These are phyloP conservation scores for Deuterostichococcus epilithicus DNA, from an alignment of 139 green algal species.

Conservation along the genomic window DNA sequence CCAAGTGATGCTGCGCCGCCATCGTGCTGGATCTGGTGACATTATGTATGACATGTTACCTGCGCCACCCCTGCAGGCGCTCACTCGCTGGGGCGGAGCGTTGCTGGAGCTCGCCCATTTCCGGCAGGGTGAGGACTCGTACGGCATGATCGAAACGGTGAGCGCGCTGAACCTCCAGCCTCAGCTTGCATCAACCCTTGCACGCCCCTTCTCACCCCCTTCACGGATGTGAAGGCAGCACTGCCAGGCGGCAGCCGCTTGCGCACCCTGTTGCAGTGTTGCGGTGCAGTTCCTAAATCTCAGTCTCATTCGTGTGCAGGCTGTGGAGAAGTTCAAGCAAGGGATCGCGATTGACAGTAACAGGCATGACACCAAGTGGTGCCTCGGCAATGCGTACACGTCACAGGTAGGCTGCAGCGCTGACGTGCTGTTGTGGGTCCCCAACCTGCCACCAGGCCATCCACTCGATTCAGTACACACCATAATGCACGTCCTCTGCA, in stretches of 20 bases:
- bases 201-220: not conserved
- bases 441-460: too few species aligned
- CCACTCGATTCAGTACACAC: too few species aligned
- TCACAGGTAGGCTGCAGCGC: conserved; percentile 32
- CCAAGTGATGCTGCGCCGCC: not conserved
- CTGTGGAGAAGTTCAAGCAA: conserved; percentile 78
- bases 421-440: too few species aligned
- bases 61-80: conserved; percentile 55
- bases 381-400: conserved; percentile 95
- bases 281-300: not conserved
- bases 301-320: conserved; percentile 35
- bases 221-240: not conserved
- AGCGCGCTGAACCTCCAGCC: too few species aligned
- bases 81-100: conserved; percentile 90
- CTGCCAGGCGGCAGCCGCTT: not conserved
- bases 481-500: too few species aligned
- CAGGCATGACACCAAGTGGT: conserved; percentile 89
- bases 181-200: not conserved
- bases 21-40: not conserved
- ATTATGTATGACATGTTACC: not conserved
- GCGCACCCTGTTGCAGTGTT: not conserved
- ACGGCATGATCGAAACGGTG: conserved; percentile 84
- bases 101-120: conserved; percentile 97
- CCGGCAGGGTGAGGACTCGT: conserved; percentile 77
- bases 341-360: conserved; percentile 71